Evolutionary conservation across 176 grass and related monocot species (phyloP).

Genomic region (Dactylis glomerata): DNA sequence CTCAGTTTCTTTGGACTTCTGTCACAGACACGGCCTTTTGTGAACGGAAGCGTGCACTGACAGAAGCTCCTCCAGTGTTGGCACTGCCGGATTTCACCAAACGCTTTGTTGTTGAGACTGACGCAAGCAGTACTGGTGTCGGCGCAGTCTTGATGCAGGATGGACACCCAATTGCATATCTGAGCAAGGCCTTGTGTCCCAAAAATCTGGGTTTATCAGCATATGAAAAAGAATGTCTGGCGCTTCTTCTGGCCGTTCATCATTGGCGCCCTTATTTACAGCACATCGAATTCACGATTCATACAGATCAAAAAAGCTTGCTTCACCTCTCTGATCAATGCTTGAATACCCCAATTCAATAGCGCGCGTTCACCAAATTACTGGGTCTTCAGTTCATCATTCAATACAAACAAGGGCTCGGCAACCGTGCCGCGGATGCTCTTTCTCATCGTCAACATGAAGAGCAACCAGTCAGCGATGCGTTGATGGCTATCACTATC

Average conservation of each 20-base stretch:
- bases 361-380: not conserved
- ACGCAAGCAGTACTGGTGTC: not conserved
- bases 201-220: not conserved
- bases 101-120: no score
- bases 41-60: no score
- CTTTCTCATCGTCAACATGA: not conserved
- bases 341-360: not conserved
- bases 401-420: not conserved
- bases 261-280: not conserved
- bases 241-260: not conserved
- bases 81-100: no score
- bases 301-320: not conserved
- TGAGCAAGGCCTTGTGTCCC: not conserved
- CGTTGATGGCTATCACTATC: not conserved
- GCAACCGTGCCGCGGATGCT: not conserved
- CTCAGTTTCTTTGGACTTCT: no score
- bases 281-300: not conserved
- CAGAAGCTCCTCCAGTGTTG: no score
- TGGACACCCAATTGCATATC: not conserved
- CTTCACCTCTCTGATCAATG: not conserved
- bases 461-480: no score
- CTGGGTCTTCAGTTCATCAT: not conserved
- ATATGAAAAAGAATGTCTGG: not conserved
- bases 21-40: no score
- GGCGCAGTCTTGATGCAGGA: not conserved